Conservation (phyloP, 257 asterid species). For the Solanum clarkiae region DNA sequence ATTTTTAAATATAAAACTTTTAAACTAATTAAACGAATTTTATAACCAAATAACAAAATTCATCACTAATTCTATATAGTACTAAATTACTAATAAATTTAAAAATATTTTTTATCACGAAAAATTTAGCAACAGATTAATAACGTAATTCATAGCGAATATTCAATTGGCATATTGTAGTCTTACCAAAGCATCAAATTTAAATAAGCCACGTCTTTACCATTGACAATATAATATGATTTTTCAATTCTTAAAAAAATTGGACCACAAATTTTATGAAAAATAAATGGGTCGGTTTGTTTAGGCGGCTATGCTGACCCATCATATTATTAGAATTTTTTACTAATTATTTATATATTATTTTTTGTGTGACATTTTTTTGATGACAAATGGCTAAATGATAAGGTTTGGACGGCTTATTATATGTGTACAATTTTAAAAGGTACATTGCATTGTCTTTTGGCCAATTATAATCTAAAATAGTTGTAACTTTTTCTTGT, state of each 20-base stretch:
- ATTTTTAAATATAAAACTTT: no score
- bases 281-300: not conserved
- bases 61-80: not conserved
- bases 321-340: not conserved
- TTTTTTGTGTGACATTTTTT: not conserved
- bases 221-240: not conserved
- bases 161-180: not conserved
- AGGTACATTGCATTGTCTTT: not conserved
- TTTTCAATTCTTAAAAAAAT: not conserved
- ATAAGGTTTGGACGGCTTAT: constrained; percentile 5
- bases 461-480: not conserved
- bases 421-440: not conserved
- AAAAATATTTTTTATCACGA: no score
- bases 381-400: not conserved
- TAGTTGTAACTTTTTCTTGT: not conserved
- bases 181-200: not conserved
- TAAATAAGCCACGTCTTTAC: not conserved
- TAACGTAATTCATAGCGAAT: not conserved
- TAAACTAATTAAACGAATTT: no score
- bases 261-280: not conserved
- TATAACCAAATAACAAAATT: rapidly evolving
- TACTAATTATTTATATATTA: not conserved
- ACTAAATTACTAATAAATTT: no score
- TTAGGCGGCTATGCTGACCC: constrained; percentile 2
- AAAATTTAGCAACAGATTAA: not conserved